Evolutionary conservation across 192 early-diverging fungal genomes (phyloP).

Genomic region (Gigaspora rosea): DNA sequence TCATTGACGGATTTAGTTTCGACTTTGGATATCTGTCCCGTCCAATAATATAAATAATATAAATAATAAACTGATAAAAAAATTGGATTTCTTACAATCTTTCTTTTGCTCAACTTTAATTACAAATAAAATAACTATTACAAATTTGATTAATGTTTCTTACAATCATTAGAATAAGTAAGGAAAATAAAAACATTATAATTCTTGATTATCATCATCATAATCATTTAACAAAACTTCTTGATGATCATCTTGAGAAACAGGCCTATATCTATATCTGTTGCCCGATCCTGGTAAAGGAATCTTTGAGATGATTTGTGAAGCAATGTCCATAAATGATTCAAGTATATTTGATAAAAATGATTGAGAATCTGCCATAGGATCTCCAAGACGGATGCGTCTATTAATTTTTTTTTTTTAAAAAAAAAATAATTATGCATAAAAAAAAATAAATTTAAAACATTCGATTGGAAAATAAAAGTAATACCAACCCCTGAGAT

Average conservation of each 20-base stretch:
- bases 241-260: slow-evolving; percentile 39
- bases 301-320: slow-evolving; percentile 38
- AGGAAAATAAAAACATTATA: too few species aligned
- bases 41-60: too few species aligned
- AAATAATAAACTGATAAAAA: too few species aligned
- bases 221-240: slow-evolving; percentile 49
- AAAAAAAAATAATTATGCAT: background rate
- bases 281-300: slow-evolving; percentile 27
- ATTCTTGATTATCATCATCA: slow-evolving; percentile 23
- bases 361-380: background rate
- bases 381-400: background rate
- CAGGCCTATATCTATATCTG: slow-evolving; percentile 35
- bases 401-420: background rate
- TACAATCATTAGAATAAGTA: too few species aligned
- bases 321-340: slow-evolving; percentile 32
- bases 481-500: slow-evolving; percentile 55
- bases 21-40: too few species aligned
- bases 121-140: too few species aligned
- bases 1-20: too few species aligned
- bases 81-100: too few species aligned
- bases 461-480: background rate
- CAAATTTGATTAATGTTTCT: too few species aligned
- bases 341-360: slow-evolving; percentile 32
- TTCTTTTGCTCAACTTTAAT: too few species aligned
- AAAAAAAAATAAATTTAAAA: background rate